Evolutionary conservation across 1,284 basidiomycete genomes (phyloP), one percentile per base, ranked within the genome.

Genomic region (Limonomyces culmigenus): DNA sequence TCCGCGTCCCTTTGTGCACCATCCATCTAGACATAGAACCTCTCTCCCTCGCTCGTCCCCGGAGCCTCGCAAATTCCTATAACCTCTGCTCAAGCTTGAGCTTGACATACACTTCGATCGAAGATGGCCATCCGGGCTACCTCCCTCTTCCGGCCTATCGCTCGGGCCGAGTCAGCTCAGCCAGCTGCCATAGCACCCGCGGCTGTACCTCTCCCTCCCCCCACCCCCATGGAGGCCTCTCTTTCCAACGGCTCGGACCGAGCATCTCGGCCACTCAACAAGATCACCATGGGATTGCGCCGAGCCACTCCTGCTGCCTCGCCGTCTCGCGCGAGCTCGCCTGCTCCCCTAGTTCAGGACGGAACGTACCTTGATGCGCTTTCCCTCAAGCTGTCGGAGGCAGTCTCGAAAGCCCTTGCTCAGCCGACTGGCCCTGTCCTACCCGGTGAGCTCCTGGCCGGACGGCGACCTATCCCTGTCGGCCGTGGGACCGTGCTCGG

Each of bases 301-400:
- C 42, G 50, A 2, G 56, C 62, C 15, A 52, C 61, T 5, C 47
- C 53, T 2, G 49, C 60, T 14, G 47, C 53, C 3, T 43, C 60
- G 3, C 50, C 51, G 10, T 48, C 59, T 0, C 47, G 58, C 29
- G 30, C 30, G 16, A 8, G 10, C 10, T 8, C 8, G 11, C 60
- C 65, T 2, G 46, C 60, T 3, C 58, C 69, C 5, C 64, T 76
- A 29, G 57, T 75, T 27, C 79, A 80, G 46, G 79, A 83, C 50
- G 76, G 75, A 36, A 77, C 76, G 4, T 85, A 83, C 52, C 63
- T 84, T 40, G 76, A 83, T 50, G 67, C 72, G 37, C 66, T 85
- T 34, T 63, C 71, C 44, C 60, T 84, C 38, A 81, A 75, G 50
- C 60, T 86, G 29, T 81, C 73, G 47, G 81, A 86, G 51, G 79